Evolutionary conservation across 345 rosid species (phyloP), one percentile per base, ranked within the genome.

Genomic region (Cardamine resedifolia): DNA sequence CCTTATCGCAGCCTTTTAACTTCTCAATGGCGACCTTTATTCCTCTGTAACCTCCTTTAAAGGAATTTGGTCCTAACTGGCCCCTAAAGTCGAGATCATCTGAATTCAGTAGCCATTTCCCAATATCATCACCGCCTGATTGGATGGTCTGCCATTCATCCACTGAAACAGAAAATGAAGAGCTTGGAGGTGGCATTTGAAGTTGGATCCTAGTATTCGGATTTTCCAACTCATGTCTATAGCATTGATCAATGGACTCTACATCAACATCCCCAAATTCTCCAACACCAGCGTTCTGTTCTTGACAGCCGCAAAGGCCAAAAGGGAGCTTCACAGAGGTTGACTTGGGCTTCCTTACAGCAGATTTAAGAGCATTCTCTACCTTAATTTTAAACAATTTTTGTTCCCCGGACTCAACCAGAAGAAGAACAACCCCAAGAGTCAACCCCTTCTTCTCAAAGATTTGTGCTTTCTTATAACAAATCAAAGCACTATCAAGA

Each of bases 381-480:
- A 91, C 63, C 74, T 86, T 85, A 14, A 75, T 57, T 63, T 81
- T 88, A 55, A 86, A 84, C 55, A 70, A 56, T 16, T 81, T 91
- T 58, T 87, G 90, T 71, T 85, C 87, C 24, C 90, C 87, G 0
- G 81, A 66, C 75, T 83, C 90, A 62, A 88, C 87, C 24, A 75
- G 38, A 76, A 95, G 76, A 71, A 85, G 74, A 67, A 87, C 77
- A 49, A 90, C 83, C 69, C 94, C 99, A 3, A 95, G 87, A 9
- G 96, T 91, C 56, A 88, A 95, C 8, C 96, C 93, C 34, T 91
- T 95, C 88, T 91, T 95, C 85, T 95, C 97, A 74, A 95, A 95
- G 80, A 91, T 90, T 81, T 91, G 99, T 27, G 82, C 86, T 74
- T 86, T 87, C 86, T 91, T 90, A 78, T 87, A 91, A 73, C 81